phyloP scores from a whole-genome alignment of 768 basidiomycete species.

The Psilocybe cubensis region DNA sequence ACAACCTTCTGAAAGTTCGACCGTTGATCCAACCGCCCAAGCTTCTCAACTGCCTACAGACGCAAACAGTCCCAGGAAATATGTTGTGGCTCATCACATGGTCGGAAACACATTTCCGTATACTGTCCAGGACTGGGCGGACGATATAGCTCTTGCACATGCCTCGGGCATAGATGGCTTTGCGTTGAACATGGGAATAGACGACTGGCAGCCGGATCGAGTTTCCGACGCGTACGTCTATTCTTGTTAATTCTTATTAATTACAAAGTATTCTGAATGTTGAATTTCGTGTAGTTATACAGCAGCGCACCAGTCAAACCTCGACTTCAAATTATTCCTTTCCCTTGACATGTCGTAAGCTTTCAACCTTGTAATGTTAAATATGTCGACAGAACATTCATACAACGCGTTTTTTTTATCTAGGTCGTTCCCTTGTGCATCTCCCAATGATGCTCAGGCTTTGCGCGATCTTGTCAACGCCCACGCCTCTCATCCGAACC shows the following conservation, averaged over 20 bases:
- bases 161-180: constrained; percentile 68
- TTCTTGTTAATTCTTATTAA: not conserved
- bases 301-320: constrained; percentile 53
- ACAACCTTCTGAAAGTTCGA: not conserved
- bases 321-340: constrained; percentile 73
- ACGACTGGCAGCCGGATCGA: constrained; percentile 63
- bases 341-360: constrained; percentile 80
- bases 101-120: constrained; percentile 74
- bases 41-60: constrained; percentile 16
- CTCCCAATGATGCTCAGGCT: constrained; percentile 46
- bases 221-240: constrained; percentile 63
- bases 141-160: constrained; percentile 60
- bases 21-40: constrained; percentile 7
- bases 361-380: not conserved
- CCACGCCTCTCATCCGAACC: constrained; percentile 61
- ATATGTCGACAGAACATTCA: no score
- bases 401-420: not conserved
- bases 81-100: constrained; percentile 63
- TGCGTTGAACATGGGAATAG: constrained; percentile 70
- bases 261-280: constrained; percentile 1
- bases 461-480: constrained; percentile 58
- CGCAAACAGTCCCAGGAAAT: constrained; percentile 35
- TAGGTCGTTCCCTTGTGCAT: constrained; percentile 59
- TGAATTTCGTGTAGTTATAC: constrained; percentile 42
- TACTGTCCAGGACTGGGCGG: constrained; percentile 46